A percentile compares a stretch with the other conserved stretches of the same genome.
These are phyloP conservation scores for Closterium sp. DNA, from an alignment of 139 green algal genomes.

Conservation along the genomic window DNA sequence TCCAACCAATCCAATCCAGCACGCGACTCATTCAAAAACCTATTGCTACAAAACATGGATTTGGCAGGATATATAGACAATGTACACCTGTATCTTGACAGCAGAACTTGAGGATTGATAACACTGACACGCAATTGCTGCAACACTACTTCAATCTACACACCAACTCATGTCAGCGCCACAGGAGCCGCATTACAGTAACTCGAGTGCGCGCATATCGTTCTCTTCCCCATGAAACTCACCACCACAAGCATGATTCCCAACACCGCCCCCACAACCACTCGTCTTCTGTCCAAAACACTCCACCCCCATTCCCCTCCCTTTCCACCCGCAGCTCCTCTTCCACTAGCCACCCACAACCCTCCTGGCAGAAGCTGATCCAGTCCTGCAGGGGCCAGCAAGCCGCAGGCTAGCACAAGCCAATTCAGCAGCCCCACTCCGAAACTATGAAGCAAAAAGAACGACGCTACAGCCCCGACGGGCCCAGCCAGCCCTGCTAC, in stretches of 20 bases:
- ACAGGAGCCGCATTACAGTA: slow-evolving; percentile 33
- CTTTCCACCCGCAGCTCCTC: neutral
- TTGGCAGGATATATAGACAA: neutral
- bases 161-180: slow-evolving; percentile 27
- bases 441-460: neutral
- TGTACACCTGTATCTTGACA: neutral
- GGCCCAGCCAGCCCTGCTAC: slow-evolving; percentile 16
- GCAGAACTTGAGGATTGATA: neutral
- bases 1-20: neutral
- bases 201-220: slow-evolving; percentile 17
- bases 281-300: neutral
- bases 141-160: neutral
- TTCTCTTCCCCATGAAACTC: neutral
- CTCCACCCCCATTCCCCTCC: neutral
- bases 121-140: neutral
- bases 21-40: neutral
- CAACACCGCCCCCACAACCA: neutral
- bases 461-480: neutral
- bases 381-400: neutral
- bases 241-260: slow-evolving; percentile 13
- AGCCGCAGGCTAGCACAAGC: slow-evolving; percentile 25
- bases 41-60: no score
- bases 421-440: neutral
- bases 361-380: slow-evolving; percentile 14
- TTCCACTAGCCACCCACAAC: neutral